These are phyloP conservation scores for Leavenworthia alabamica DNA, from an alignment of 345 rosid species.

Conservation along the genomic window DNA sequence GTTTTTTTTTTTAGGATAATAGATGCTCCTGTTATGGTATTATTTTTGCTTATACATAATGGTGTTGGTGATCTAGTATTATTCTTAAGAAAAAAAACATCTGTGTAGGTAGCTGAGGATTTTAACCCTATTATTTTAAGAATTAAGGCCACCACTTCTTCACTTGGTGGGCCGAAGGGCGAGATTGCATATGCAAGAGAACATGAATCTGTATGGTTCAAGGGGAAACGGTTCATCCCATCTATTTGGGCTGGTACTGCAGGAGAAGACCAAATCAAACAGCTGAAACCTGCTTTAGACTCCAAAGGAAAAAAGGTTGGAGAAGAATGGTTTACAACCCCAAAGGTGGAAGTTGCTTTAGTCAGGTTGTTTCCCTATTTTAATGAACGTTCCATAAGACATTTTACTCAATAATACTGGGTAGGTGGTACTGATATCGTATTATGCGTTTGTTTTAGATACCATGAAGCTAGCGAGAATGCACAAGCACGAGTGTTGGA, in stretches of 20 bases:
- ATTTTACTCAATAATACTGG: background rate
- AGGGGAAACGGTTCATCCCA: slow-evolving; percentile 78
- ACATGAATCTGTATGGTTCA: slow-evolving; percentile 92
- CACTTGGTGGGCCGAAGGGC: slow-evolving; percentile 81
- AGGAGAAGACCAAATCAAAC: slow-evolving; percentile 93
- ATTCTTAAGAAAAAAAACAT: slow-evolving; percentile 3
- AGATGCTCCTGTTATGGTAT: background rate
- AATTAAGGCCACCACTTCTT: slow-evolving; percentile 67
- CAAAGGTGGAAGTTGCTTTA: slow-evolving; percentile 76
- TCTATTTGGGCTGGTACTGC: slow-evolving; percentile 80
- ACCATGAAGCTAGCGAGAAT: slow-evolving; percentile 74
- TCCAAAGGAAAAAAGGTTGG: slow-evolving; percentile 93
- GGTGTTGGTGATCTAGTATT: background rate
- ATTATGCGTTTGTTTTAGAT: slow-evolving; percentile 40
- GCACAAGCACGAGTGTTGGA: slow-evolving; percentile 72
- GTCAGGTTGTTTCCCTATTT: slow-evolving; percentile 41
- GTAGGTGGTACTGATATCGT: background rate
- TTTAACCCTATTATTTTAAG: slow-evolving; percentile 71
- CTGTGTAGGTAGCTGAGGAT: slow-evolving; percentile 65
- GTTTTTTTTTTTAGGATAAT: background rate
- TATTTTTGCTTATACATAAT: background rate
- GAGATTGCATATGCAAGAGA: slow-evolving; percentile 84
- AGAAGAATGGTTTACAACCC: slow-evolving; percentile 92
- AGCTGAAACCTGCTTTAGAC: slow-evolving; percentile 78
- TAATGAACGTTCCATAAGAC: background rate